Evolutionary conservation across 2,329 filamentous ascomycete species (phyloP).

Genomic region (Trichothecium roseum): DNA sequence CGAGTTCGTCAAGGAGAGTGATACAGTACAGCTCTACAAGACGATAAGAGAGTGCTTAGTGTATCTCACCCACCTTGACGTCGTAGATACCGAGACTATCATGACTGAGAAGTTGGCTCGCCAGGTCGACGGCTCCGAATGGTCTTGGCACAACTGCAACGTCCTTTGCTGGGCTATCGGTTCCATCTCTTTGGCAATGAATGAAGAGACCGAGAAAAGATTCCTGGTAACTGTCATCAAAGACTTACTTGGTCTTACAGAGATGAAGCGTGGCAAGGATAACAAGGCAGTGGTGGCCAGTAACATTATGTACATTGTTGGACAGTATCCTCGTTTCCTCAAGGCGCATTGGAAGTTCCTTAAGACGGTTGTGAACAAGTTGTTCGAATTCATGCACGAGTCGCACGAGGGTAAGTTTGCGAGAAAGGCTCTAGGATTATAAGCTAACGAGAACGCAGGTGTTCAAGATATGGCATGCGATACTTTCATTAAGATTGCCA

Average conservation of each 20-base stretch:
- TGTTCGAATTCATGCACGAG: slow-evolving; percentile 99
- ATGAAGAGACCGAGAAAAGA: slow-evolving; percentile 96
- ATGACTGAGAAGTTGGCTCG: slow-evolving; percentile 98
- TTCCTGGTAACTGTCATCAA: slow-evolving; percentile 99
- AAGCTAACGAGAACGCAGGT: slow-evolving; percentile 32
- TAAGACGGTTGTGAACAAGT: slow-evolving; percentile 98
- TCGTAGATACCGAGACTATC: slow-evolving; percentile 94
- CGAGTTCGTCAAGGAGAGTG: slow-evolving; percentile 98
- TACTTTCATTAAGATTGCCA: slow-evolving; percentile 99
- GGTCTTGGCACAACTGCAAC: slow-evolving; percentile 99
- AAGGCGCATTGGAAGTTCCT: slow-evolving; percentile 99
- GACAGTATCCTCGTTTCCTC: slow-evolving; percentile 93
- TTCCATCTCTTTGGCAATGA: slow-evolving; percentile 98
- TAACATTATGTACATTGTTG: slow-evolving; percentile 99
- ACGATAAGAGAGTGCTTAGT: slow-evolving; percentile 95
- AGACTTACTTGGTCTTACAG: slow-evolving; percentile 88
- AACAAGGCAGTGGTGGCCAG: slow-evolving; percentile 98
- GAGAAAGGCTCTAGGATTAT: neutral
- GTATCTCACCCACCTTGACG: slow-evolving; percentile 93
- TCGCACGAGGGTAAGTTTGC: slow-evolving; percentile 76
- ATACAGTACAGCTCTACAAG: slow-evolving; percentile 98
- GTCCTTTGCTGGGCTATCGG: slow-evolving; percentile 99
- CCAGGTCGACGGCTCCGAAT: slow-evolving; percentile 90
- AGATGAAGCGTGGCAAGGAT: slow-evolving; percentile 99
- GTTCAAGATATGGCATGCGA: slow-evolving; percentile 99